phyloP scores from a whole-genome alignment of 2,329 filamentous ascomycete species.

The Aspergillus novoparasiticus region DNA sequence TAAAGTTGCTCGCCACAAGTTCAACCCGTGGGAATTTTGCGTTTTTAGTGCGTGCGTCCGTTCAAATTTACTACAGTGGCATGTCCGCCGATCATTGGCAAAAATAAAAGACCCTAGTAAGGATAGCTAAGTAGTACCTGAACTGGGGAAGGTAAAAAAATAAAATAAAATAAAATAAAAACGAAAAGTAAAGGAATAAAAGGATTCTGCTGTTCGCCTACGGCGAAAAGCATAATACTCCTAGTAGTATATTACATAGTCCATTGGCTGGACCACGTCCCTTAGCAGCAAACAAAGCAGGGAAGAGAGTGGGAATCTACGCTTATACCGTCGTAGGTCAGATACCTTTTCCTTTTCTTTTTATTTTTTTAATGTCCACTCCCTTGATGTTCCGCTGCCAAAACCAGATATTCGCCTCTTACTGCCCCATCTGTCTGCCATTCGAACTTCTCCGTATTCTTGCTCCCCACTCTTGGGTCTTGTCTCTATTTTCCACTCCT shows the following conservation, averaged over 20 bases:
- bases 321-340: not conserved
- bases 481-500: not conserved
- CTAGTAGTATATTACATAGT: not conserved
- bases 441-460: conserved; percentile 6
- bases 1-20: not conserved
- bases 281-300: not conserved
- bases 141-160: not conserved
- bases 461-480: not conserved
- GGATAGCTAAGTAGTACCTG: not conserved
- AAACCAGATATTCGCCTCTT: not conserved
- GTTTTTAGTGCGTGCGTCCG: not conserved
- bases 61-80: not conserved
- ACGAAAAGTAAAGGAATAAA: not conserved
- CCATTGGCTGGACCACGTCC: not conserved
- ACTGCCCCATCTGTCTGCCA: not conserved
- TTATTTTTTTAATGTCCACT: not conserved
- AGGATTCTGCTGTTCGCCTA: not conserved
- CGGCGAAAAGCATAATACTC: not conserved
- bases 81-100: not conserved
- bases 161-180: not conserved
- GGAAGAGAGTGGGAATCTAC: not conserved
- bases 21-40: not conserved
- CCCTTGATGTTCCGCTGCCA: not conserved
- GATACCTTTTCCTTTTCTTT: not conserved
- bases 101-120: not conserved